These are phyloP conservation scores for Taphrina sp. DNA, from an alignment of 1,139 yeast genomes.

Conservation along the genomic window DNA sequence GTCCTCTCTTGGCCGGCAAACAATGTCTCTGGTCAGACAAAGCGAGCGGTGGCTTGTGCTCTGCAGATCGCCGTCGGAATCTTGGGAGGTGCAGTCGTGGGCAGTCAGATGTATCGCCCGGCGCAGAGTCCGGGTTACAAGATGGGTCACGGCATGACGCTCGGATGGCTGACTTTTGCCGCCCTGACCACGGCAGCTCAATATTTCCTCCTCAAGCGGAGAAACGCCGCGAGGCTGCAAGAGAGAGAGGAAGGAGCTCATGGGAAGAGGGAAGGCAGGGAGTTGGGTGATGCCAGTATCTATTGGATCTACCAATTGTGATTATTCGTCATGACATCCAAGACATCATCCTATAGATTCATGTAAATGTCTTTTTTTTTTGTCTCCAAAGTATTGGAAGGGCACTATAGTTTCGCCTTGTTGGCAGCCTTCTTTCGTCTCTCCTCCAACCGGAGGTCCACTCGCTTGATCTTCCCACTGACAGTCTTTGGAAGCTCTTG, in stretches of 20 bases:
- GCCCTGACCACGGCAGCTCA: conserved; percentile 1
- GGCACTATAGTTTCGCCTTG: too few species aligned
- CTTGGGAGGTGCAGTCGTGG: conserved; percentile 48
- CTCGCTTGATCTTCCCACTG: conserved; percentile 1
- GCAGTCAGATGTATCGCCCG: conserved; percentile 46
- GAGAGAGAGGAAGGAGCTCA: too few species aligned
- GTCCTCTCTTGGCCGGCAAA: conserved; percentile 48
- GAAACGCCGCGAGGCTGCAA: too few species aligned
- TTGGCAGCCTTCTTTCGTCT: not conserved
- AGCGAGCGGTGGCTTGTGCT: conserved; percentile 49
- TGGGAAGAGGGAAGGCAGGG: too few species aligned
- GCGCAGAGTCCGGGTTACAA: conserved; percentile 44
- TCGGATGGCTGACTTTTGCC: conserved; percentile 34
- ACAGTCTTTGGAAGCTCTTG: not conserved
- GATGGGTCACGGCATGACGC: conserved; percentile 44
- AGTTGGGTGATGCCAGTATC: conserved; percentile 9
- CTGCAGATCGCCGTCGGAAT: conserved; percentile 49
- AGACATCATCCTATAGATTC: too few species aligned
- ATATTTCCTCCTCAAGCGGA: not conserved
- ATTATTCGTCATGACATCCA: too few species aligned
- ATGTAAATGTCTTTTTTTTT: too few species aligned
- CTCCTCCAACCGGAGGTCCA: not conserved
- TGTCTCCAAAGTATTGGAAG: too few species aligned
- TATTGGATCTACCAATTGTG: conserved; percentile 9
- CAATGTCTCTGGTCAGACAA: conserved; percentile 46